These are phyloP conservation scores for Naganishia randhawae DNA, from an alignment of 768 basidiomycete genomes.

Conservation along the genomic window DNA sequence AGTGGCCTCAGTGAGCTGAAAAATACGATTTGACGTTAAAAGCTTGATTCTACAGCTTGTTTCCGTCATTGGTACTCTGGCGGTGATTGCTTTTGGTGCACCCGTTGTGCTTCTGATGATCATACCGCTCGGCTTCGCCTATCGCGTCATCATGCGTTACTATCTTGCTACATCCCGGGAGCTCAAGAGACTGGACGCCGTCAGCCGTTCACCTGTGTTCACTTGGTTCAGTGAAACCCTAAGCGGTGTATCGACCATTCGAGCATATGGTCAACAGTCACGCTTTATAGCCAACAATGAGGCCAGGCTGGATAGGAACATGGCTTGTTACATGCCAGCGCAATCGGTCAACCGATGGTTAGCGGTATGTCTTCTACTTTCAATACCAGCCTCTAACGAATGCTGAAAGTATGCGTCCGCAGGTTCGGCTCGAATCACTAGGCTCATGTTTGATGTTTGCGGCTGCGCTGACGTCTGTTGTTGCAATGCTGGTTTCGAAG, in stretches of 20 bases:
- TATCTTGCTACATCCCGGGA: constrained; percentile 51
- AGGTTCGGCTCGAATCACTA: constrained; percentile 72
- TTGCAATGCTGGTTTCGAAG: constrained; percentile 67
- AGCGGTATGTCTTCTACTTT: constrained; percentile 51
- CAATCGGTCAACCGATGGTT: constrained; percentile 60
- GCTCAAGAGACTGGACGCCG: constrained; percentile 52
- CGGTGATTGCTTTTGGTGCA: constrained; percentile 75
- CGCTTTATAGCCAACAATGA: constrained; percentile 51
- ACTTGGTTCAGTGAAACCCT: constrained; percentile 54
- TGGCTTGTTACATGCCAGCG: constrained; percentile 69
- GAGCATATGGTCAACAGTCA: constrained; percentile 46
- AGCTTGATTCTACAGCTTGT: neutral
- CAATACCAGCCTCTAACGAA: neutral
- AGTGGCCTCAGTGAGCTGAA: neutral
- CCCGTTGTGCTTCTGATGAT: constrained; percentile 75
- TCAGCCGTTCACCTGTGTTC: constrained; percentile 86
- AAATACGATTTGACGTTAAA: neutral
- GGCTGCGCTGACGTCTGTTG: constrained; percentile 64
- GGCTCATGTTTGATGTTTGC: constrained; percentile 74
- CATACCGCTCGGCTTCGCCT: constrained; percentile 73
- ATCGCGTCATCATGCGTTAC: constrained; percentile 81
- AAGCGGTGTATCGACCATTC: constrained; percentile 23
- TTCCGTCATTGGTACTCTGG: constrained; percentile 47
- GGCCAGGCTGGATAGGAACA: constrained; percentile 74
- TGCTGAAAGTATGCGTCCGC: too few relatives aligned